Base-by-base conservation (phyloP, 2,329 filamentous ascomycete species). In the Colletotrichum acutatum region DNA sequence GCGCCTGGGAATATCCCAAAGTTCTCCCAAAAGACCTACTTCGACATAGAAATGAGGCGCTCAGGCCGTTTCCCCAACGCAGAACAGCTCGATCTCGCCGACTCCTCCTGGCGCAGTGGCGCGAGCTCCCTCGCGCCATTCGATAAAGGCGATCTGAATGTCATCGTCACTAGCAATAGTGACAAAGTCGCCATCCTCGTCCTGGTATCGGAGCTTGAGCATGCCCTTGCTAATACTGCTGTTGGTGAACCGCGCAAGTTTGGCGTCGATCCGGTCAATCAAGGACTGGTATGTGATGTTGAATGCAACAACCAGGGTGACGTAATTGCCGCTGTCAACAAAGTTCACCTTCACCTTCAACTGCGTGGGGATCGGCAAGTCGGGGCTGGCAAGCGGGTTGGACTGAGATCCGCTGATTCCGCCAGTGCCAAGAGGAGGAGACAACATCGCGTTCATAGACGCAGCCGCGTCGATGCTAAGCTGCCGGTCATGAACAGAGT, bases 341-440 rank as follows among this genome's bases (percentile, higher is more conserved):
- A 94, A 97, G 79, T 96, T 96, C 70, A 99, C 95, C 81, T 97
- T 97, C 63, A 98, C 95, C 84, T 98, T 98, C 64, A 99, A 89
- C 79, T 98, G 97, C 8, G 94, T 91, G 58, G 88, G 90, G 62
- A 88, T 81, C 28, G 84, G 86, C 77, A 89, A 78, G 28, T 95
- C 79, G 81, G 82, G 85, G 77, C 79, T 89, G 74, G 78, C 81
- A 60, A 83, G 75, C 3, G 81, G 75, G 62, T 80, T 82, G 34
- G 78, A 71, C 16, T 77, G 77, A 3, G 77, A 77, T 14, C 67
- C 68, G 66, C 66, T 72, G 11, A 72, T 62, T 53, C 77, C 75
- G 28, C 76, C 81, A 14, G 81, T 84, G 30, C 83, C 82, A 11
- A 87, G 81, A 2, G 84, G 82, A 8, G 88, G 86, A 5, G 88